Evolutionary conservation across 1,284 basidiomycete species (phyloP), one percentile per base, ranked within the genome.

Genomic region (Athelia sp.): DNA sequence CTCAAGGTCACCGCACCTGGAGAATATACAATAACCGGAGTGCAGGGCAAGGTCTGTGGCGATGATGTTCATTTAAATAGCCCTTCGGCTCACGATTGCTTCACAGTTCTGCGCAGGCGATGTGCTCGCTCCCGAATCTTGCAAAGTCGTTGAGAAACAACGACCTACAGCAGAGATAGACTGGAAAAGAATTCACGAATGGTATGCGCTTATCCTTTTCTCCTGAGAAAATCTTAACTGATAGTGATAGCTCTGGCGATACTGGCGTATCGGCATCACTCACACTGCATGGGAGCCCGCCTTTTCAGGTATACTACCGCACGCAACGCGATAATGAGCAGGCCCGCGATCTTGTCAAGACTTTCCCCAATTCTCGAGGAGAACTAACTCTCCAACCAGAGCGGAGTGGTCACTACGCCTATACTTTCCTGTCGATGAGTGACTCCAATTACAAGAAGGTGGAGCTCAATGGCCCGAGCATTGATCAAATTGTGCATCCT

Each of bases 111-210:
- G 88, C 56, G 70, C 79, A 32, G 93, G 93, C 2, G 84, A 87
- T 48, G 81, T 97, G 0, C 70, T 91, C 40, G 87, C 87, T 49
- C 92, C 93, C 0, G 87, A 90, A 49, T 78, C 71, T 2, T 93
- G 90, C 58, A 76, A 72, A 45, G 87, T 93, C 1, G 69, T 88
- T 32, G 81, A 92, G 60, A 77, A 85, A 52, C 90, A 90, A 1
- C 66, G 76, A 35, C 92, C 93, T 1, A 82, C 79, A 2, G 87
- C 90, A 13, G 84, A 93, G 60, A 91, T 97, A 55, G 81, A 87
- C 62, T 93, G 94, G 79, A 87, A 86, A 60, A 86, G 88, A 48
- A 89, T 98, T 56, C 90, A 95, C 58, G 96, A 94, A 72, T 93
- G 92, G 91, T 89, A 58, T 50, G 72, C 61, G 17, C n/a, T 6